phyloP scores from a whole-genome alignment of 2,329 filamentous ascomycete genomes.

The Pseudocercospora pini-densiflorae region DNA sequence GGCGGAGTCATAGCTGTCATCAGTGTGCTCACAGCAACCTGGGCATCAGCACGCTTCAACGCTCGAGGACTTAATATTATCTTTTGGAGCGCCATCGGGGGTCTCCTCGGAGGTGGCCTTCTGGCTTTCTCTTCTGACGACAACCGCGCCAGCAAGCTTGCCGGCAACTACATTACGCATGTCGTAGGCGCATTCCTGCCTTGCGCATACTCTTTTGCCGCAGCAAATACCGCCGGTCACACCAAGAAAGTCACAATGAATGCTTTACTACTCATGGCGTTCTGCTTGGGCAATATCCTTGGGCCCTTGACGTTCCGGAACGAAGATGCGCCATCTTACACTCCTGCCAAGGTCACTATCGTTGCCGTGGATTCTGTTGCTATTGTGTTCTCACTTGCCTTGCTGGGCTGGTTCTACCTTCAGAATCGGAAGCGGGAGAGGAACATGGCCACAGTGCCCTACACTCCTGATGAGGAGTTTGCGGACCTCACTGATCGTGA shows the following conservation, averaged over 20 bases:
- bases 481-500: conserved; percentile 58
- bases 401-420: not conserved
- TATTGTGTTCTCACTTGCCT: conserved; percentile 9
- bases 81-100: conserved; percentile 36
- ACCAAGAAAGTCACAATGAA: conserved; percentile 52
- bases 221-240: conserved; percentile 37
- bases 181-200: conserved; percentile 38
- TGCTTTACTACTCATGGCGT: conserved; percentile 47
- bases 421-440: not conserved
- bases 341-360: conserved; percentile 49
- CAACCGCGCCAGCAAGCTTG: conserved; percentile 44
- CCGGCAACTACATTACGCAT: conserved; percentile 46
- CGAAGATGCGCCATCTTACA: conserved; percentile 43
- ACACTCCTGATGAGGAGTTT: conserved; percentile 21
- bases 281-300: conserved; percentile 42
- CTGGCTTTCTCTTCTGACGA: conserved; percentile 44
- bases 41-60: conserved; percentile 34
- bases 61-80: conserved; percentile 44
- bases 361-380: conserved; percentile 26
- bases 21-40: conserved; percentile 35
- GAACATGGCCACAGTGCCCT: not conserved
- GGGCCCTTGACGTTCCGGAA: conserved; percentile 45
- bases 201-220: conserved; percentile 37
- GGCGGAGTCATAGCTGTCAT: conserved; percentile 22
- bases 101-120: conserved; percentile 21